phyloP scores from a whole-genome alignment of 2,329 filamentous ascomycete genomes.

The Colletotrichum siamense region DNA sequence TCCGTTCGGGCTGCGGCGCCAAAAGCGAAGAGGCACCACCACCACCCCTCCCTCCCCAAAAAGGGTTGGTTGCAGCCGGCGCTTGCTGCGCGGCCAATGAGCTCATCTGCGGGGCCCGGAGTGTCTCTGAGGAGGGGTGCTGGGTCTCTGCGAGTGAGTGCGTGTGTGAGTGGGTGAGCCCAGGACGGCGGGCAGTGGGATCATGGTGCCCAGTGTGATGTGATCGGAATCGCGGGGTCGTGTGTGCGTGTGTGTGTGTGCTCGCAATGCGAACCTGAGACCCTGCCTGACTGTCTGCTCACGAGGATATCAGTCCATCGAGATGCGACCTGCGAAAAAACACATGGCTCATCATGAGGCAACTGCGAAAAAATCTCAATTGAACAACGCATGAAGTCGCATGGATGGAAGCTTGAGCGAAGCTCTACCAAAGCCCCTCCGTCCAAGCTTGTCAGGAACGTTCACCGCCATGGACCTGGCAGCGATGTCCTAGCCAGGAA shows the following conservation, averaged over 20 bases:
- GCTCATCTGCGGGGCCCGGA: neutral
- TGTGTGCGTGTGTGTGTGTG: neutral
- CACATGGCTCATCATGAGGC: neutral
- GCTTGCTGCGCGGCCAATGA: slow-evolving; percentile 11
- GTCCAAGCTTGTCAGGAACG: slow-evolving; percentile 8
- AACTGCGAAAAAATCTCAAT: neutral
- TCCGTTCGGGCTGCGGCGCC: neutral
- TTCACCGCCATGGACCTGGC: slow-evolving; percentile 10
- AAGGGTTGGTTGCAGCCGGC: neutral
- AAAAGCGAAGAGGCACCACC: neutral
- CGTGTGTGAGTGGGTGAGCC: neutral
- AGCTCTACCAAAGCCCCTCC: neutral
- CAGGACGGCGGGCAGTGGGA: slow-evolving; percentile 9
- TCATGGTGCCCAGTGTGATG: neutral
- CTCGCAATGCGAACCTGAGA: neutral
- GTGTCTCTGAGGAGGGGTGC: neutral
- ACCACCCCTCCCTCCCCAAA: neutral
- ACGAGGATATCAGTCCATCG: neutral
- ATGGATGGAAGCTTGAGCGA: slow-evolving; percentile 5
- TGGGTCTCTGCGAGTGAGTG: neutral
- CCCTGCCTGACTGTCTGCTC: neutral
- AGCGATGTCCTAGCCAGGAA: slow-evolving; percentile 4
- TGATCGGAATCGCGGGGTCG: slow-evolving; percentile 19
- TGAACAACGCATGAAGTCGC: neutral
- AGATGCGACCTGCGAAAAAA: neutral